Evolutionary conservation across 139 green algal species (phyloP).

Genomic region (Chlamydomonas incerta): DNA sequence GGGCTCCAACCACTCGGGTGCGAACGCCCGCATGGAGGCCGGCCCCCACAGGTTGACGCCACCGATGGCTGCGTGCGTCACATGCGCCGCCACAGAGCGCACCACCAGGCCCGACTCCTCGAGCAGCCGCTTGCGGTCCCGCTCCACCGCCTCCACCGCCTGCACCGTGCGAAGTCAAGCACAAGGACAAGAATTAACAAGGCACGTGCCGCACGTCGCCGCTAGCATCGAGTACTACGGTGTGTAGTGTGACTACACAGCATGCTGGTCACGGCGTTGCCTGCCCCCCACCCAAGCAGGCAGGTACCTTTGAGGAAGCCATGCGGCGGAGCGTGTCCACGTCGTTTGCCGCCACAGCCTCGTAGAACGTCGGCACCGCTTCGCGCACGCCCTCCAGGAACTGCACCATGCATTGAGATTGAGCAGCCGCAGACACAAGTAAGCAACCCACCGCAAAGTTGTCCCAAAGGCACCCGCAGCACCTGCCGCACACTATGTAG

Average conservation of each 20-base stretch:
- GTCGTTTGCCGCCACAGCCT: background rate
- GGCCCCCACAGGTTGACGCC: slow-evolving; percentile 38
- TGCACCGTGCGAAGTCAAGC: background rate
- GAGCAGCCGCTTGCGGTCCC: slow-evolving; percentile 9
- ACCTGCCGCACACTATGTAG: too few species aligned
- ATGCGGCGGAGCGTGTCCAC: background rate
- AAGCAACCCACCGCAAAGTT: too few species aligned
- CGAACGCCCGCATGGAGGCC: background rate
- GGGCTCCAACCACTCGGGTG: background rate
- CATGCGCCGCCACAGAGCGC: background rate
- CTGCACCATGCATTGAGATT: too few species aligned
- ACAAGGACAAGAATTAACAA: too few species aligned
- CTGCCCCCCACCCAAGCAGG: too few species aligned
- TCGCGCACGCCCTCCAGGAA: slow-evolving; percentile 17
- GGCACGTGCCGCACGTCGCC: too few species aligned
- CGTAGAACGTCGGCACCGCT: slow-evolving; percentile 15
- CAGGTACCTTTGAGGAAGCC: background rate
- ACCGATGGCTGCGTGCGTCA: background rate
- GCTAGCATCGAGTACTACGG: too few species aligned
- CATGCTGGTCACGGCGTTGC: too few species aligned
- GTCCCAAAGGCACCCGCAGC: too few species aligned
- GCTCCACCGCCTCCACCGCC: slow-evolving; percentile 18
- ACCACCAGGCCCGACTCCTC: background rate
- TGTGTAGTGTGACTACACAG: too few species aligned
- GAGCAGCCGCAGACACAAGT: too few species aligned